A percentile compares a stretch with the other conserved stretches of the same genome.
Conservation (phyloP, 352 stramenopile genomes). For the Phytophthora colocasiae region DNA sequence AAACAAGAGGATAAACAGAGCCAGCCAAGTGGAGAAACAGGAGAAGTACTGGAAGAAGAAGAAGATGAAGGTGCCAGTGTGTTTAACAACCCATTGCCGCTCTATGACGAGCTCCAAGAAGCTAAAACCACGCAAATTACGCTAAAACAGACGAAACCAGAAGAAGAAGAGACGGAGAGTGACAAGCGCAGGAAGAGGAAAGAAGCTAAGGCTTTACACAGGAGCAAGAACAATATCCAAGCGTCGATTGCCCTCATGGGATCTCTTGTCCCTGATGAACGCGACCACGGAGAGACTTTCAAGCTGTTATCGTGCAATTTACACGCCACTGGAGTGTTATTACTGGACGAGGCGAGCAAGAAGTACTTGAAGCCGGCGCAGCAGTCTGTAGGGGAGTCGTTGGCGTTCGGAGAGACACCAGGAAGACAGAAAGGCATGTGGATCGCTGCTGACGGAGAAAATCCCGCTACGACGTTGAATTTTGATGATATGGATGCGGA, state of each 20-base stretch:
- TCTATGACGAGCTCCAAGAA: constrained; percentile 72
- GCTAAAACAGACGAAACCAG: constrained; percentile 41
- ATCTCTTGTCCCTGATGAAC: constrained; percentile 76
- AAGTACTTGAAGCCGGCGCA: constrained; percentile 56
- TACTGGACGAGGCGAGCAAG: constrained; percentile 82
- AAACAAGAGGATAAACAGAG: constrained; percentile 56
- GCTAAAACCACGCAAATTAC: constrained; percentile 59
- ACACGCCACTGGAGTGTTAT: constrained; percentile 70
- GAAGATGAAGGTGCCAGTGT: constrained; percentile 42
- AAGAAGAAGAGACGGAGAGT: constrained; percentile 23
- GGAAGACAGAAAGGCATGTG: constrained; percentile 28
- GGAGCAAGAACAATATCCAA: constrained; percentile 79
- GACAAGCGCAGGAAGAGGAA: constrained; percentile 24
- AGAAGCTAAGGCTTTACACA: constrained; percentile 29
- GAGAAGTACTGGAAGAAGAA: constrained; percentile 31
- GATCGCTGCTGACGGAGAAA: constrained; percentile 24
- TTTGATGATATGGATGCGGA: constrained; percentile 54
- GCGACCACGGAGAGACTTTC: constrained; percentile 85
- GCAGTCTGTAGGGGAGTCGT: constrained; percentile 15
- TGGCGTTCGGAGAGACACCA: constrained; percentile 38
- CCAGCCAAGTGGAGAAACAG: constrained; percentile 7
- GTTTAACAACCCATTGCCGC: constrained; percentile 65
- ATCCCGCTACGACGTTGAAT: constrained; percentile 44
- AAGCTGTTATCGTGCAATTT: constrained; percentile 86
- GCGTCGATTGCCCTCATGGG: constrained; percentile 85